Evolutionary conservation across 768 basidiomycete genomes (phyloP).

Genomic region (Amanita polypyramis): DNA sequence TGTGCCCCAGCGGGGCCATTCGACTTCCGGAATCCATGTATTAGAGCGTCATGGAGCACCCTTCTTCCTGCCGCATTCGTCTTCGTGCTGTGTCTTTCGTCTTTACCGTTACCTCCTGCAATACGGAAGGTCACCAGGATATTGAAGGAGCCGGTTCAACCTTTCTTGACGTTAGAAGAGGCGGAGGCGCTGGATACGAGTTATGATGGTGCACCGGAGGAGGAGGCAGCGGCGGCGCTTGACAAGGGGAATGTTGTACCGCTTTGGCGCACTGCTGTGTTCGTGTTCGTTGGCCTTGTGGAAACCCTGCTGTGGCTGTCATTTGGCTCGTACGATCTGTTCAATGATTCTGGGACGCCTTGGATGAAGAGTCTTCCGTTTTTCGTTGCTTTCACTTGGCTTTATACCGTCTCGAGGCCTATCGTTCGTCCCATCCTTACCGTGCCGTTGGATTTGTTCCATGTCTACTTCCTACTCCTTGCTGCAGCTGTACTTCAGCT

Average conservation of each 20-base stretch:
- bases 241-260: conserved; percentile 22
- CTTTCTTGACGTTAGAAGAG: conserved; percentile 42
- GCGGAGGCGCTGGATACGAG: conserved; percentile 37
- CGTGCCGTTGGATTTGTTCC: conserved; percentile 52
- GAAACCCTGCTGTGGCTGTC: conserved; percentile 51
- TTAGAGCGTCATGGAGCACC: conserved; percentile 42
- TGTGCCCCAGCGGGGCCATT: conserved; percentile 22
- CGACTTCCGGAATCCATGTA: conserved; percentile 36
- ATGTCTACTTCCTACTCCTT: conserved; percentile 42
- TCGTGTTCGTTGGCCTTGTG: conserved; percentile 43
- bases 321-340: conserved; percentile 43
- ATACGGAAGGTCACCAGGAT: conserved; percentile 15
- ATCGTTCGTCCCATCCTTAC: conserved; percentile 43
- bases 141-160: conserved; percentile 23
- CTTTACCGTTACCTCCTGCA: conserved; percentile 20
- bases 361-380: conserved; percentile 32
- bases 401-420: conserved; percentile 52
- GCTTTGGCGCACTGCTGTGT: conserved; percentile 52
- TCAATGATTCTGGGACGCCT: conserved; percentile 20
- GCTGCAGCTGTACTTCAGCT: conserved; percentile 35
- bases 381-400: conserved; percentile 48
- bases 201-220: conserved; percentile 14
- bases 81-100: conserved; percentile 27
- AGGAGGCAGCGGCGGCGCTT: conserved; percentile 11
- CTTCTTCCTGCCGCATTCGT: conserved; percentile 38